Conservation (phyloP, 2,329 filamentous ascomycete species). For the Fusarium kyushuense region DNA sequence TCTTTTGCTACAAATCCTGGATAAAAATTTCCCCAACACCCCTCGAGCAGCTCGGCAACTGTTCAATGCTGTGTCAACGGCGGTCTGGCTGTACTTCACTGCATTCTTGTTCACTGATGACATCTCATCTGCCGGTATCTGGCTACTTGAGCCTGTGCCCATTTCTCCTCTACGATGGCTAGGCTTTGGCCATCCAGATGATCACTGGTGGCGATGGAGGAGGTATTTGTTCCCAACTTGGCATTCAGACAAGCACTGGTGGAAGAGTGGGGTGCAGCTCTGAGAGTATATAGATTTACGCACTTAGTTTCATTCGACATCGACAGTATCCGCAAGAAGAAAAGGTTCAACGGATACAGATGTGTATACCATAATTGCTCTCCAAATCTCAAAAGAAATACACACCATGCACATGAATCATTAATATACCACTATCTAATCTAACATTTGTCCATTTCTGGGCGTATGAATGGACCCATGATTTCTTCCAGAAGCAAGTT, state of each 20-base stretch:
- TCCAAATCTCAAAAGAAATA: background rate
- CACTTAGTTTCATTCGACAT: background rate
- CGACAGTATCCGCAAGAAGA: background rate
- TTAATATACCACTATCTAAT: background rate
- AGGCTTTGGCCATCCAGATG: constrained; percentile 70
- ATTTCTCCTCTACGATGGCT: constrained; percentile 76
- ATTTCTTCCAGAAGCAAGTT: constrained; percentile 46
- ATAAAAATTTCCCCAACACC: constrained; percentile 53
- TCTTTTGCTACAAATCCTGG: constrained; percentile 52
- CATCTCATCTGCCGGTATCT: constrained; percentile 78
- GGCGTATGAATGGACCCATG: background rate
- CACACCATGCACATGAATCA: background rate
- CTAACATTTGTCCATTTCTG: background rate
- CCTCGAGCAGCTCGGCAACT: constrained; percentile 62
- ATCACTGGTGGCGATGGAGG: constrained; percentile 77
- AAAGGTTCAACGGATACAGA: background rate
- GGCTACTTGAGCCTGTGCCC: constrained; percentile 86
- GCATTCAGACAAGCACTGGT: constrained; percentile 73
- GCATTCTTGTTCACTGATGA: constrained; percentile 78
- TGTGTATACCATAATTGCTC: constrained; percentile 2
- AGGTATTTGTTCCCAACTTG: constrained; percentile 63
- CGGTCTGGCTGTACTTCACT: constrained; percentile 77
- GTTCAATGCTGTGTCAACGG: constrained; percentile 72
- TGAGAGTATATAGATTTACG: constrained; percentile 26
- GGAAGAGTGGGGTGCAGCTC: constrained; percentile 57